Evolutionary conservation across 305 asterid genomes (phyloP).

Genomic region (Andrographis paniculata): DNA sequence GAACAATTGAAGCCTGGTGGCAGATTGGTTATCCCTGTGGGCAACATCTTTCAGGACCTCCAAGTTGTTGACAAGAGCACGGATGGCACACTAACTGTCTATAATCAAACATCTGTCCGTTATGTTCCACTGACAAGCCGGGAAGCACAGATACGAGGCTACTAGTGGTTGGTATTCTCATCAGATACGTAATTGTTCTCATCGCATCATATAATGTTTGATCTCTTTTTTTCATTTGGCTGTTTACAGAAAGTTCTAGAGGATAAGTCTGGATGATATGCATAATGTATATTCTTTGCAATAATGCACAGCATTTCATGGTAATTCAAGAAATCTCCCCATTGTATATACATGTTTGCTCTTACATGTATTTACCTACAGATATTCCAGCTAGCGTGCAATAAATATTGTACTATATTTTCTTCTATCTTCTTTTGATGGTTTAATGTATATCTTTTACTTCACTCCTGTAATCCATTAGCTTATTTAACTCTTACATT

Average conservation of each 20-base stretch:
- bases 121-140: constrained; percentile 77
- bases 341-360: background rate
- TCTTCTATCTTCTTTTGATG: too few species aligned
- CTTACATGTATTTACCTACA: background rate
- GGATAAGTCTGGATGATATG: background rate
- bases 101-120: constrained; percentile 71
- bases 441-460: too few species aligned
- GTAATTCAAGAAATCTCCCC: background rate
- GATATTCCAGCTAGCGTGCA: background rate
- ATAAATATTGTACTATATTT: too few species aligned
- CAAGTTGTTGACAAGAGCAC: constrained; percentile 73
- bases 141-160: constrained; percentile 59
- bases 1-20: constrained; percentile 97
- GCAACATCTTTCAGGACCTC: constrained; percentile 69
- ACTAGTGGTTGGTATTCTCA: constrained; percentile 5
- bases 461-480: too few species aligned
- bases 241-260: constrained; percentile 19
- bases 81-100: constrained; percentile 54
- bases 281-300: background rate
- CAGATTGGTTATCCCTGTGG: constrained; percentile 94
- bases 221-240: background rate
- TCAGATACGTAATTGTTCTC: background rate
- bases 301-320: background rate
- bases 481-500: too few species aligned
- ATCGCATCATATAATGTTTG: background rate